Conservation (phyloP, 1,139 yeast species). For the Protomyces macrosporus region DNA sequence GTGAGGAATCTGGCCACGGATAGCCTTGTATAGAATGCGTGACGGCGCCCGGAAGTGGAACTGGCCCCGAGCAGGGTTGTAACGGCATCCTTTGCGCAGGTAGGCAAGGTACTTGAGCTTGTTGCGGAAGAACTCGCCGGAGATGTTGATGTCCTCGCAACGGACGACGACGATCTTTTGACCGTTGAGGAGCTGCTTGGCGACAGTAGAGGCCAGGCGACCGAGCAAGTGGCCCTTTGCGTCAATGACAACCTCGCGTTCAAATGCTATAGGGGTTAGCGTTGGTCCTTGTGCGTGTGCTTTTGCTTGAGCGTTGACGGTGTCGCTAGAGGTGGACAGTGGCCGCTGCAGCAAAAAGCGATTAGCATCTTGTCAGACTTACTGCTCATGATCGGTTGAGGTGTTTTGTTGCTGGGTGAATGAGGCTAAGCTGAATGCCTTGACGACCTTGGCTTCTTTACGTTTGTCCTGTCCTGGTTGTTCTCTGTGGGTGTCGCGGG, state of each 20-base stretch:
- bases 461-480: no score
- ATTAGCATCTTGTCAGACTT: not conserved
- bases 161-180: constrained; percentile 97
- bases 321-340: not conserved
- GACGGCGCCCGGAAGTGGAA: constrained; percentile 99
- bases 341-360: no score
- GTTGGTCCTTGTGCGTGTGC: not conserved
- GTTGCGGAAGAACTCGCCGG: constrained; percentile 99
- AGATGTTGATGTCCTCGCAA: constrained; percentile 90
- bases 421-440: no score
- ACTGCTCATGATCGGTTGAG: not conserved
- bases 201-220: constrained; percentile 98
- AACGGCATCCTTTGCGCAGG: constrained; percentile 98
- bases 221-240: constrained; percentile 87
- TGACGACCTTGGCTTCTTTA: no score
- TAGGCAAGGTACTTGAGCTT: constrained; percentile 96
- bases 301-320: not conserved
- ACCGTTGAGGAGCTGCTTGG: constrained; percentile 97
- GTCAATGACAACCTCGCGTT: constrained; percentile 29
- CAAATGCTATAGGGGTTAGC: constrained; percentile 24
- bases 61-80: constrained; percentile 98
- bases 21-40: constrained; percentile 98
- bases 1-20: constrained; percentile 99
- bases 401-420: no score
- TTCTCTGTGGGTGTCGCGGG: no score